Base-by-base conservation (phyloP, 768 basidiomycete genomes). In the Lentinula detonsa region DNA sequence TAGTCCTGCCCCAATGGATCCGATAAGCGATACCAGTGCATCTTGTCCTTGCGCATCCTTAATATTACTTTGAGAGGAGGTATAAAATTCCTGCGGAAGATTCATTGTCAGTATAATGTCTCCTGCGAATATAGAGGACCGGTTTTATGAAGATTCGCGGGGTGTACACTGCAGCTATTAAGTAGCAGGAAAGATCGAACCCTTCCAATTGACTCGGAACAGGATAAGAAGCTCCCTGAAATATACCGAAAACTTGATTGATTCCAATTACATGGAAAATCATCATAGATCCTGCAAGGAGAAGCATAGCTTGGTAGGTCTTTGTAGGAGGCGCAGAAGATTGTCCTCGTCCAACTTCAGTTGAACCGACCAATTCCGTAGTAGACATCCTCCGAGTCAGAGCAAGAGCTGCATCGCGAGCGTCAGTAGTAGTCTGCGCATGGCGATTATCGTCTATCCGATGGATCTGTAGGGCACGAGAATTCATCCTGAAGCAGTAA, bases 211-310 rank as follows among this genome's bases (percentile, higher is more conserved):
- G 6, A 28, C 9, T 40, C 4, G 21, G 1, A 18, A 8, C 8
- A 16, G n/a, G n/a, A n/a, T n/a, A n/a, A n/a, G 16, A 50, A 59
- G 68, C 39, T 15, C 74, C 78, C 72, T 80, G 77, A 63, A 79
- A 78, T 42, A 80, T 72, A 52, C 77, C 78, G 56, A 74, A 79
- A 7, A 73, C 70, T 23, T 71, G 73, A 61, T 76, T 79, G 37
- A 75, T 75, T 0, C 79, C 79, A 54, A 79, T 78, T 39, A 77
- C 72, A 57, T 79, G 78, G 60, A 78, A 78, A 16, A 71, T 77
- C 74, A 79, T 78, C 55, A 76, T 64, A 51, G 78, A 80, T 1
- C 77, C 78, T 3, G 76, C 70, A 6, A 77, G 33, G 5, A 80
- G 61, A 4, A 80, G 71, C 23, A 73, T 45, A 1, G 62, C 63